A percentile compares a stretch with the other conserved stretches of the same genome.
These are phyloP conservation scores for Grosmannia serpens DNA, from an alignment of 2,329 filamentous ascomycete genomes.

Conservation along the genomic window DNA sequence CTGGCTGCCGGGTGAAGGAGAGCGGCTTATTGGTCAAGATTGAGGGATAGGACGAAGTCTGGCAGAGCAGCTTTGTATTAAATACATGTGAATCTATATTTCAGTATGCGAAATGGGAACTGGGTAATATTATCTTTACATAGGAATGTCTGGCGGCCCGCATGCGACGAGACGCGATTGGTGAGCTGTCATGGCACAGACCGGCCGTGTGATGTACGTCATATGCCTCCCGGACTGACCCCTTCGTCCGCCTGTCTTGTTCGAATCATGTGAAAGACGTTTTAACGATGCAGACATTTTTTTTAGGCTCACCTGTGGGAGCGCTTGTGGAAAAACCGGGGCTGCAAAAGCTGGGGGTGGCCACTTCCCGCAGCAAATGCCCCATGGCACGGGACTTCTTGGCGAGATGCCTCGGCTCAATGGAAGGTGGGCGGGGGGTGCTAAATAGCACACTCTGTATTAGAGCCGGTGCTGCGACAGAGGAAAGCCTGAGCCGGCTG, in stretches of 20 bases:
- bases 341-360: conserved; percentile 1
- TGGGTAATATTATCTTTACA: not conserved
- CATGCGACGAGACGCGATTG: too few relatives aligned
- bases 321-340: not conserved
- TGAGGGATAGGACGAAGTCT: not conserved
- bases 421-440: not conserved
- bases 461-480: not conserved
- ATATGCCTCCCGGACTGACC: not conserved
- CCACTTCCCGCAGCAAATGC: not conserved
- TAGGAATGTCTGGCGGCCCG: not conserved
- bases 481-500: not conserved
- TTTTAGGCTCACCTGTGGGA: not conserved
- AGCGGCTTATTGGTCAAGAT: not conserved
- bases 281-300: too few relatives aligned
- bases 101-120: not conserved
- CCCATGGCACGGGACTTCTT: not conserved
- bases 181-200: too few relatives aligned
- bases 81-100: not conserved
- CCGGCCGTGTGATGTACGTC: not conserved
- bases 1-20: not conserved
- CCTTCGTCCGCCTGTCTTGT: not conserved
- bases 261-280: conserved; percentile 2
- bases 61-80: not conserved
- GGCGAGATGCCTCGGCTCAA: conserved; percentile 6
- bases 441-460: too few relatives aligned